Conservation (phyloP, 371 early-diverging fungal species). For the Mortierella sp. region DNA sequence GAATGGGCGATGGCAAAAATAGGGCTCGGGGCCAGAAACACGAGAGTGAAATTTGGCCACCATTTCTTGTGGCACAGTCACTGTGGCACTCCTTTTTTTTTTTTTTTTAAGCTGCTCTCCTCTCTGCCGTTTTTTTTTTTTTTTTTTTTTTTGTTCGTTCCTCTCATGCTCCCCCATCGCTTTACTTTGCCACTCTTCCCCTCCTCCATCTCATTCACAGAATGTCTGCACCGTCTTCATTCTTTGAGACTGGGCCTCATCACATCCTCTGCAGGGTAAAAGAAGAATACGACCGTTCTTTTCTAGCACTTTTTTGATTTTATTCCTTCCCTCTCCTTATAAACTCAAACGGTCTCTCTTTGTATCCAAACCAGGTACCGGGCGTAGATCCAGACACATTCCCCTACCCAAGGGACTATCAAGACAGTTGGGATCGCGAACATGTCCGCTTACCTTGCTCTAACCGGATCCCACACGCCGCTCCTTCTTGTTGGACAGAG, state of each 20-base stretch:
- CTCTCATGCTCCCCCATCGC: not conserved
- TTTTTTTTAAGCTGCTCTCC: not conserved
- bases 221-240: not conserved
- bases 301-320: not conserved
- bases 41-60: not conserved
- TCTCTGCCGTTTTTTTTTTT: not conserved
- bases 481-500: slow-evolving; percentile 16
- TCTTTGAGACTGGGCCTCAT: slow-evolving; percentile 39
- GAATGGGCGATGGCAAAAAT: not conserved
- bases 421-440: slow-evolving; percentile 36
- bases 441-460: slow-evolving; percentile 47
- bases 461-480: not conserved
- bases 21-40: not conserved
- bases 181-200: too few relatives aligned
- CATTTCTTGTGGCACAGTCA: too few relatives aligned
- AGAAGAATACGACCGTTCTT: too few relatives aligned
- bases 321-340: too few relatives aligned
- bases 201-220: too few relatives aligned
- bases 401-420: slow-evolving; percentile 12
- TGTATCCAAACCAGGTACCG: not conserved
- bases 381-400: not conserved
- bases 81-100: not conserved
- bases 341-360: too few relatives aligned
- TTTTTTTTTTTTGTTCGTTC: not conserved
- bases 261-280: slow-evolving; percentile 41